A percentile compares a stretch with the other conserved stretches of the same genome.
These are phyloP conservation scores for Naganishia liquefaciens DNA, from an alignment of 1,284 basidiomycete genomes.

Conservation along the genomic window DNA sequence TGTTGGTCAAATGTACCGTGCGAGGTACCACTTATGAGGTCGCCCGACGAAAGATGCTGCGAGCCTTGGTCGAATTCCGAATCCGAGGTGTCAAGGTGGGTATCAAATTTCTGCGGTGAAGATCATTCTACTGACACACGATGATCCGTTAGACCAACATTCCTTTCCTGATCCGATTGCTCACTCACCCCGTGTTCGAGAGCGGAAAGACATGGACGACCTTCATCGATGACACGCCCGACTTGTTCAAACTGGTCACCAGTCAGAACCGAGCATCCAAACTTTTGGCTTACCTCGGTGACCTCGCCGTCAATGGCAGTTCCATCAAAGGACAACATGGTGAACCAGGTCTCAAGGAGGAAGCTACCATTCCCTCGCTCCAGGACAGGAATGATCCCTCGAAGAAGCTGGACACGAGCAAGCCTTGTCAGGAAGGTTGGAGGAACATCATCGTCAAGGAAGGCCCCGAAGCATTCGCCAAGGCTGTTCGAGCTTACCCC, in stretches of 20 bases:
- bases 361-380: constrained; percentile 81
- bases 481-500: constrained; percentile 94
- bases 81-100: constrained; percentile 94
- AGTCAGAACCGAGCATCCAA: constrained; percentile 99
- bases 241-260: constrained; percentile 96
- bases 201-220: constrained; percentile 98
- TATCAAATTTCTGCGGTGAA: neutral
- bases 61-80: constrained; percentile 97
- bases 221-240: constrained; percentile 98
- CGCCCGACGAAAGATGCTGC: constrained; percentile 97
- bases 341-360: constrained; percentile 90
- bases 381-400: constrained; percentile 72
- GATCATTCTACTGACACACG: neutral
- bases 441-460: constrained; percentile 98
- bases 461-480: constrained; percentile 97
- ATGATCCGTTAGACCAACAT: constrained; percentile 79
- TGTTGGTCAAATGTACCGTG: constrained; percentile 95
- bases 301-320: constrained; percentile 95
- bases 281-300: constrained; percentile 92
- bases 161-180: constrained; percentile 95
- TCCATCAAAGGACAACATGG: constrained; percentile 76
- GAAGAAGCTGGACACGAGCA: constrained; percentile 74
- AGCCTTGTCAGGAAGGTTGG: constrained; percentile 89
- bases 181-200: constrained; percentile 97
- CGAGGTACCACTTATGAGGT: constrained; percentile 98